Percentiles rank a stretch among this genome's conserved stretches.
These are phyloP conservation scores for Inosperma sp. DNA, from an alignment of 768 basidiomycete genomes.

Conservation along the genomic window DNA sequence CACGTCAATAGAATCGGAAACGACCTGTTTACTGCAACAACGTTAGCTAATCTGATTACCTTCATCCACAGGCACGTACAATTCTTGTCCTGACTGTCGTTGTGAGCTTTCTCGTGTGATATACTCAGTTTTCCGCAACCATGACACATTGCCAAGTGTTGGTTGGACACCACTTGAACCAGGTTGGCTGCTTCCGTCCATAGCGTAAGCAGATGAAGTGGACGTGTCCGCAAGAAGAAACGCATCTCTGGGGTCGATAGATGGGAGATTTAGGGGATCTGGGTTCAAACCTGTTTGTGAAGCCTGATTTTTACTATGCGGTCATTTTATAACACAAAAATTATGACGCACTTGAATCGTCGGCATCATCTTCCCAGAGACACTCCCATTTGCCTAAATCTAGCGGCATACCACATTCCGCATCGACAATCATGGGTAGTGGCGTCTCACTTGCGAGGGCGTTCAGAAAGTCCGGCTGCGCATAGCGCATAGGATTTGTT, in stretches of 20 bases:
- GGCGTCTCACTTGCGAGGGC: constrained; percentile 76
- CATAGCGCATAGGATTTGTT: constrained; percentile 86
- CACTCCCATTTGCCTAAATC: constrained; percentile 81
- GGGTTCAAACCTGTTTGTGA: constrained; percentile 52
- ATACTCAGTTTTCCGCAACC: constrained; percentile 92
- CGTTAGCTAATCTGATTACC: not conserved
- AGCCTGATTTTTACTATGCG: not conserved
- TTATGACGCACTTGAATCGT: constrained; percentile 52
- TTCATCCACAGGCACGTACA: constrained; percentile 37
- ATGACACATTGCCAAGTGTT: constrained; percentile 67
- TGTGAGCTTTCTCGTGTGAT: constrained; percentile 58
- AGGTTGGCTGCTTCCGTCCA: constrained; percentile 31
- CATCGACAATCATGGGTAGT: constrained; percentile 94
- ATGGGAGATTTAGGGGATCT: constrained; percentile 50
- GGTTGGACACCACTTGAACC: constrained; percentile 36
- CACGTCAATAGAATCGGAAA: constrained; percentile 55
- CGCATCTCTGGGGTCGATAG: constrained; percentile 70
- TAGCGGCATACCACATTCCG: constrained; percentile 94
- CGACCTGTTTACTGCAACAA: constrained; percentile 44
- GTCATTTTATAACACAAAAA: not conserved
- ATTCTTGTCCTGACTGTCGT: constrained; percentile 43
- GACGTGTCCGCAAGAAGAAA: constrained; percentile 70
- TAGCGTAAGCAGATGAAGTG: constrained; percentile 41
- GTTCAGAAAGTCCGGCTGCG: constrained; percentile 79
- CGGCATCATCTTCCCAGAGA: constrained; percentile 76